Base-by-base conservation (phyloP, 169 alveolate species). In the Babesia ovis region DNA sequence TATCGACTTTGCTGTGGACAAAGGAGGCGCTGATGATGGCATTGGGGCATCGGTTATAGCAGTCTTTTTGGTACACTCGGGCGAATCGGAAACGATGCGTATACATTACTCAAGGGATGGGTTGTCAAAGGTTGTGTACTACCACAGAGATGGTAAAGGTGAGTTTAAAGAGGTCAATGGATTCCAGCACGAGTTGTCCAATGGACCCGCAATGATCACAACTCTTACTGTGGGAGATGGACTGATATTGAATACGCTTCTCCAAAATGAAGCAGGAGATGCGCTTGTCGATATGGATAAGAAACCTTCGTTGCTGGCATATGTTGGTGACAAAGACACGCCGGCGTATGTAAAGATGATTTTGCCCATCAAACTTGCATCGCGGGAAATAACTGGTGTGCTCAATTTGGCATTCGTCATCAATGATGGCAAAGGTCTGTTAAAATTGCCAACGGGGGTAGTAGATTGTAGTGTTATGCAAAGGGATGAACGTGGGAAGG, bases 251-350 rank as follows among this genome's bases (percentile, higher is more conserved):
- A 35, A n/a, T 29, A 35, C 48, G 25, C 45, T 35, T 4, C 46
- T 57, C 23, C 50, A 57, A 16, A 57, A 57, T 39, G 67, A 32
- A 22, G 29, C 18, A 5, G 67, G 67, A 3, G 50, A 57, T 4
- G 12, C 67, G 34, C 29, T 57, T 45, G 8, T 57, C 1, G 67
- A 57, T 57, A 34, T 39, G 34, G 32, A 8, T n/a, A 12, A 48
- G 16, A 29, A 39, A 14, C 6, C 50, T 25, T 31, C 31, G 11
- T 6, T 57, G 29, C 11, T 32, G 51, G 67, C 29, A 16, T 29
- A 5, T 35, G 51, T 57, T 16, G 67, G 67, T 1, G 50, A 32
- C 18, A 31, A 57, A 8, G 5, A 12, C 29, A 32, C 20, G 27
- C 12, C n/a, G 25, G 48, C 46, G 20, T 22, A 32, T 3, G 50